Base-by-base conservation (phyloP, 176 grass and related monocot genomes). In the Raddia distichophylla region DNA sequence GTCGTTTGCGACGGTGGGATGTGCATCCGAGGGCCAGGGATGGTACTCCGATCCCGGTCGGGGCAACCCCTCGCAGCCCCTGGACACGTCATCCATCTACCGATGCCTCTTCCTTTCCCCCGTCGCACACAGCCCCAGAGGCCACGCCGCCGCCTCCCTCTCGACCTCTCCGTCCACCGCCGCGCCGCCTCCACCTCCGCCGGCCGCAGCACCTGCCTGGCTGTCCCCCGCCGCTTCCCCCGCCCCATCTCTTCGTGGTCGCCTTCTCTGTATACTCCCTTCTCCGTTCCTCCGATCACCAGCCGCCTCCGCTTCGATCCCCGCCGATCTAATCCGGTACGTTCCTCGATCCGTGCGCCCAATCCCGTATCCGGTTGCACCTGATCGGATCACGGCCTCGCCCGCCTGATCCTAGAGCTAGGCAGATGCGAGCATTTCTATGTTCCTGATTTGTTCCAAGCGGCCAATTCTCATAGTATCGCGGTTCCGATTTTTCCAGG, bases 281-380 rank as follows among this genome's bases (percentile, higher is more conserved):
- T 56, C 76, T 85, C 77, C 66, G 65, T 83, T 82, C 66, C 70
- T 71, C 78, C 46, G 73, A 90, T 86, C 83, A 66, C 78, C 87
- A 71, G 64, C 64, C 71, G 44, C 70, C 83, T 37, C 82, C 66
- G 34, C 67, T 2, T 45, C 73, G 83, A 73, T 53, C 74, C 79
- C 66, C 59, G 19, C 59, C 83, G 78, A 90, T 79, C 88, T 53
- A 46, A 66, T 59, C 60, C 34, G 78, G 88, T 90, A 86, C 60
- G 88, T 51, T 72, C 66, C 66, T 77, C 83, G 83, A 90, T 90
- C 73, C 72, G 35, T 57, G 45, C 50, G 57, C 58, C 73, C 60
- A 55, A 59, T 82, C 79, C 10, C 8, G 13, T 18, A 33, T 5
- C 65, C 32, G 58, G 22, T 66, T 40, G 22, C 45, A 43, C 48